Base-by-base conservation (phyloP, 192 early-diverging fungal species). In the Coemansia sp. region DNA sequence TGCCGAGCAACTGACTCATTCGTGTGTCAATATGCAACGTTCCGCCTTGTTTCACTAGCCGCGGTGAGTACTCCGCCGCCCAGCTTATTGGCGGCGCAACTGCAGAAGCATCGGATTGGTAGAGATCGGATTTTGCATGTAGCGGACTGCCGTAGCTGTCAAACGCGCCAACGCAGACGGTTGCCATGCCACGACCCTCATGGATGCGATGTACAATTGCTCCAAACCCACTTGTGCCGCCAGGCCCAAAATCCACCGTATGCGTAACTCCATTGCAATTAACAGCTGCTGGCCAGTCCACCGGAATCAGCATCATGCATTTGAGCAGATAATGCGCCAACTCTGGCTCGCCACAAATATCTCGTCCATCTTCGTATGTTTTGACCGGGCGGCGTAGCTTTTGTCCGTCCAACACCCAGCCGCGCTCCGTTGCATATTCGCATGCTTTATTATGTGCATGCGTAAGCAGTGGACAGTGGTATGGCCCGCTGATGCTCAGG, bases 161-260 rank as follows among this genome's bases (percentile, higher is more conserved):
- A 26, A 68, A 56, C 17, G 61, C 55, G 17, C 67, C 67, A 3
- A 62, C 69, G 19, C 68, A 69, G 6, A 74, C 47, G 0, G 75
- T 38, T 55, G 83, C 75, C n/a, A 88, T 87, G 61, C 95, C 94
- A 47, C 84, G 83, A 43, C 95, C 95, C 65, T 94, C 90, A 75
- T 89, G 88, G 77, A 92, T 91, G 63, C 91, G 87, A 77, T 88
- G 82, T 7, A 90, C 94, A 54, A 93, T 75, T 29, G 82, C 82
- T 58, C 92, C 92, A 73, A 95, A 85, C 37, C 92, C 93, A 6
- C 90, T 91, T 25, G 86, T 69, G 19, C 91, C 91, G 54, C 92
- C 92, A 2, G 93, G 93, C 9, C 95, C 93, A 79, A 96, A 96
- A 80, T 98, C 95, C 43, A 96, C 84, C n/a, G 93, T 85, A 81